Evolutionary conservation across 768 basidiomycete species (phyloP), one percentile per base, ranked within the genome.

Genomic region (Cyclocybe cylindracea): DNA sequence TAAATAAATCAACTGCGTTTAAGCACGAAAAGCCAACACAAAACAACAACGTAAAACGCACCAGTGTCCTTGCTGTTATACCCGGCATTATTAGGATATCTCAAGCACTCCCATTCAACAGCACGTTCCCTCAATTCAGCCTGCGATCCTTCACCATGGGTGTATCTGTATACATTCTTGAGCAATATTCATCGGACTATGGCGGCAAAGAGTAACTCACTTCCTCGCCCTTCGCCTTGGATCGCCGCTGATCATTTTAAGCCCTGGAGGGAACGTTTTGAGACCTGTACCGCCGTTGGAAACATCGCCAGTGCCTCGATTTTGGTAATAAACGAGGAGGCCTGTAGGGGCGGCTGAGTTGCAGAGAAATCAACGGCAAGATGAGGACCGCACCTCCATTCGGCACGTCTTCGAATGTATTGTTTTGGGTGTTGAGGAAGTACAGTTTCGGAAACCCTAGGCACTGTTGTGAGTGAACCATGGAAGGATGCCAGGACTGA

Each of bases 211-310:
- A 5, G 5, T 7, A 40, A 42, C 55, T 50, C 36, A 73, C 73
- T 70, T 71, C 53, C 70, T 60, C 8, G 70, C 61, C 9, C 77
- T 70, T 42, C 70, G 58, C 7, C 57, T 54, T 2, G 73, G 71
- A 57, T 71, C 65, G 11, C 78, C 78, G 37, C 68, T 71, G 41
- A 79, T 54, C 74, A 76, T 76, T 50, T 64, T 69, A 53, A 77
- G 66, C 14, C 74, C 74, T 32, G 73, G 60, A 5, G 76, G 76
- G 55, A 77, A 77, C 1, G 76, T 72, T 44, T 70, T 72, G 39
- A 76, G 60, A 10, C 74, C 75, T 2, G 66, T 40, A 2, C 75
- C 75, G 19, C 74, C 75, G 53, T 76, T 75, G 4, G 53, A 54
- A 4, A 53, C 58, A 45, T 75, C 75, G 1, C 63, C 70, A 43